Evolutionary conservation across 2,329 filamentous ascomycete species (phyloP).

Genomic region (Colletotrichum euphorbiae): DNA sequence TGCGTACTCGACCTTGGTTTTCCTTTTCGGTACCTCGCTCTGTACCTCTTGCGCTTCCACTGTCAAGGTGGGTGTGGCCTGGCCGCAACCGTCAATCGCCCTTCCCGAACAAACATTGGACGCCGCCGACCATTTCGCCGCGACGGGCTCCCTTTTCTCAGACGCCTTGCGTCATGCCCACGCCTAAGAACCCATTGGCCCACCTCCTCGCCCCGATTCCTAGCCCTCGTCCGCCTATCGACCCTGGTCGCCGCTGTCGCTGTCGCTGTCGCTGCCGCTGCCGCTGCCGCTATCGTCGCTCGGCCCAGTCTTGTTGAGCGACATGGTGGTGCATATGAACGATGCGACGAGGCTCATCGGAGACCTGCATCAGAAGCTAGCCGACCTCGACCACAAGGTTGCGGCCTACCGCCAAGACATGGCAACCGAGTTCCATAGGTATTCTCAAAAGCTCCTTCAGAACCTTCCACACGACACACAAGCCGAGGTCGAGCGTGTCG

Average conservation of each 20-base stretch:
- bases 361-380: slow-evolving; percentile 65
- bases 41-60: neutral
- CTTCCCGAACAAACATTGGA: slow-evolving; percentile 38
- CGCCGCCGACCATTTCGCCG: slow-evolving; percentile 34
- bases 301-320: slow-evolving; percentile 11
- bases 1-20: neutral
- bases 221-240: slow-evolving; percentile 22
- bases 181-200: slow-evolving; percentile 38
- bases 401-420: slow-evolving; percentile 67
- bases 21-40: neutral
- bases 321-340: slow-evolving; percentile 52
- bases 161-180: slow-evolving; percentile 39
- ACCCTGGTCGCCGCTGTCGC: slow-evolving; percentile 20
- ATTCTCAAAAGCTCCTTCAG: slow-evolving; percentile 63
- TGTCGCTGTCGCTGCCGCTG: no score
- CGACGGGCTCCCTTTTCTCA: slow-evolving; percentile 34
- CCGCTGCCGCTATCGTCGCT: slow-evolving; percentile 26
- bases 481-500: slow-evolving; percentile 57
- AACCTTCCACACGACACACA: slow-evolving; percentile 60
- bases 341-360: slow-evolving; percentile 61
- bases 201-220: slow-evolving; percentile 35
- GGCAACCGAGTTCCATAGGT: slow-evolving; percentile 66
- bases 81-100: slow-evolving; percentile 36
- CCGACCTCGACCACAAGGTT: slow-evolving; percentile 68
- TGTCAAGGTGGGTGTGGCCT: slow-evolving; percentile 21